Percentiles rank a stretch among this genome's conserved stretches.
Evolutionary conservation across 768 basidiomycete genomes (phyloP).

Genomic region (Pulveroboletus sp.): DNA sequence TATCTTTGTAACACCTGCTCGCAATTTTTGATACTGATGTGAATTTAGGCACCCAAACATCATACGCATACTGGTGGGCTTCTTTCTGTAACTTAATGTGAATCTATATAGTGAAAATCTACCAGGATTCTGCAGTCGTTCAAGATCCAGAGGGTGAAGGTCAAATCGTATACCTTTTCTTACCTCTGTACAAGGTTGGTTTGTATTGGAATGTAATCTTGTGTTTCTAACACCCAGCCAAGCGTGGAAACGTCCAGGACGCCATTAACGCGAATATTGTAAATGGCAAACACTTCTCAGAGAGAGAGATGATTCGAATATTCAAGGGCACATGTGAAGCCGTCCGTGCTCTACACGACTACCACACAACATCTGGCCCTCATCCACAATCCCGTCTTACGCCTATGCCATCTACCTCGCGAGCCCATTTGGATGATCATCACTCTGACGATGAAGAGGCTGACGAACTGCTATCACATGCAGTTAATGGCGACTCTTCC

Average conservation of each 20-base stretch:
- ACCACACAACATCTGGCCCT: conserved; percentile 47
- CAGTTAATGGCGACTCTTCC: conserved; percentile 51
- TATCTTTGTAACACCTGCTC: conserved; percentile 6
- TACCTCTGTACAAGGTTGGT: conserved; percentile 84
- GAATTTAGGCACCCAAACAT: conserved; percentile 84
- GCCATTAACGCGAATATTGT: conserved; percentile 84
- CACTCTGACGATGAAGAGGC: conserved; percentile 56
- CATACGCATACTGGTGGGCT: conserved; percentile 80
- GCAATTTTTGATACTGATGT: background rate
- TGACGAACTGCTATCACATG: conserved; percentile 69
- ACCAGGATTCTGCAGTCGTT: conserved; percentile 86
- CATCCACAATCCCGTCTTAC: conserved; percentile 22
- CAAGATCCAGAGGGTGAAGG: conserved; percentile 93
- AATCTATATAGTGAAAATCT: conserved; percentile 1
- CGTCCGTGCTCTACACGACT: conserved; percentile 91
- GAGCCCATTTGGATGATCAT: conserved; percentile 17
- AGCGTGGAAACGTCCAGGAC: conserved; percentile 95
- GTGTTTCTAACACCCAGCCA: conserved; percentile 5
- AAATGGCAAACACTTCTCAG: conserved; percentile 78
- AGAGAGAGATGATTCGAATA: conserved; percentile 80
- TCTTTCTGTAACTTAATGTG: background rate
- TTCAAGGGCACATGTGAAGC: conserved; percentile 96
- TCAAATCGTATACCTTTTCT: conserved; percentile 93
- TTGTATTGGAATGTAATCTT: background rate
- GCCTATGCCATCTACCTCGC: conserved; percentile 23